A percentile compares a stretch with the other conserved stretches of the same genome.
Conservation (phyloP, 2,329 filamentous ascomycete species). For the Diaporthe nobilis region DNA sequence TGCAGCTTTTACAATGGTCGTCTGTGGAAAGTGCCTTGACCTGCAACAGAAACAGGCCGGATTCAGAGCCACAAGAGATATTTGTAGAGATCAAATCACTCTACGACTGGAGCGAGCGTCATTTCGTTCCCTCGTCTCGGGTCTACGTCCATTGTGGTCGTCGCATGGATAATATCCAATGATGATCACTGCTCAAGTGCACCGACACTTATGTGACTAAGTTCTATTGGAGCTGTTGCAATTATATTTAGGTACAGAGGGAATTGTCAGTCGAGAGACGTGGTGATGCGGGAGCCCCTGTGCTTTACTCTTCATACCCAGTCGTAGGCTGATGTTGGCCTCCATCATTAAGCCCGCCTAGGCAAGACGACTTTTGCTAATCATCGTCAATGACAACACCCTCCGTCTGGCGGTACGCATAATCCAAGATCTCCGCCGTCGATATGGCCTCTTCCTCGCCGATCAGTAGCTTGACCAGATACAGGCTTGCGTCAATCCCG, state of each 20-base stretch:
- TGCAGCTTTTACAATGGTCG: too few relatives aligned
- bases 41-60: too few relatives aligned
- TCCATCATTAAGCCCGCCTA: background rate
- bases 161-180: too few relatives aligned
- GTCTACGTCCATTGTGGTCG: too few relatives aligned
- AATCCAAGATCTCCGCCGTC: conserved; percentile 32
- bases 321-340: too few relatives aligned
- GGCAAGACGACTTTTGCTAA: background rate
- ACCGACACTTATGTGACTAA: too few relatives aligned
- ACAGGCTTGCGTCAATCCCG: conserved; percentile 19
- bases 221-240: background rate
- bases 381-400: conserved; percentile 13
- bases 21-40: too few relatives aligned
- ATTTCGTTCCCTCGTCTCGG: too few relatives aligned
- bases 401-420: conserved; percentile 37
- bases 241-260: background rate
- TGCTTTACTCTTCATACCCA: background rate
- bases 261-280: background rate
- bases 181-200: too few relatives aligned
- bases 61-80: too few relatives aligned
- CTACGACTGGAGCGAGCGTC: accelerated
- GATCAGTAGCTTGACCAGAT: conserved; percentile 29
- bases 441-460: conserved; percentile 29
- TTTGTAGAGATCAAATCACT: too few relatives aligned
- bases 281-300: background rate